A percentile compares a stretch with the other conserved stretches of the same genome.
phyloP scores from a whole-genome alignment of 2,329 filamentous ascomycete genomes.

The Diaporthe caulivora region DNA sequence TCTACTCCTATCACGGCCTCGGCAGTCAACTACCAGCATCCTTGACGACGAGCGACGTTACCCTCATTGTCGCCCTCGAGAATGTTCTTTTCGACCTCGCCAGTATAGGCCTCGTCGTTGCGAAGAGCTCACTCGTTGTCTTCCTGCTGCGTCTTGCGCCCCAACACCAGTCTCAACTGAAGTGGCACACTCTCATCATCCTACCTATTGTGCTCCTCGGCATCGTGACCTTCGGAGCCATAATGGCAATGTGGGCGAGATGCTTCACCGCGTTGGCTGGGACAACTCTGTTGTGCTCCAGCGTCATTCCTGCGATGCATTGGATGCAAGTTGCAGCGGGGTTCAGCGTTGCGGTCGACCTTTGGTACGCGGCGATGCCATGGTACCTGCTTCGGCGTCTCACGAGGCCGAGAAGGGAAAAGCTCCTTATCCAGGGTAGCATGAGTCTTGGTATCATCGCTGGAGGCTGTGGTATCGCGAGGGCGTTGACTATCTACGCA shows the following conservation, averaged over 20 bases:
- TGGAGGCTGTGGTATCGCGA: constrained; percentile 36
- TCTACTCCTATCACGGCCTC: constrained; percentile 39
- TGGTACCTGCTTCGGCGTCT: constrained; percentile 38
- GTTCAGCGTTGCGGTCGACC: constrained; percentile 34
- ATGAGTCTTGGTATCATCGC: constrained; percentile 39
- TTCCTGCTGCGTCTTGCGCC: constrained; percentile 39
- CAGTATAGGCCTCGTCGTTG: constrained; percentile 36
- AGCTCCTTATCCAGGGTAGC: constrained; percentile 36
- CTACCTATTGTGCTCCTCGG: constrained; percentile 39
- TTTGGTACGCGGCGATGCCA: constrained; percentile 38
- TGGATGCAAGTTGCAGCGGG: constrained; percentile 39
- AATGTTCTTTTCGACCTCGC: constrained; percentile 39
- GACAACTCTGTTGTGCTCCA: constrained; percentile 28
- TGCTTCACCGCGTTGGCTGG: constrained; percentile 35
- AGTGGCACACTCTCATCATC: constrained; percentile 35
- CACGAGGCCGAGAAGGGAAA: constrained; percentile 36
- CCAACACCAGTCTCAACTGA: constrained; percentile 34
- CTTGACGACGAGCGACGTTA: constrained; percentile 36
- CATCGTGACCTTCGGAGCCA: constrained; percentile 40
- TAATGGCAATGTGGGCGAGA: constrained; percentile 40
- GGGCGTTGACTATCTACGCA: constrained; percentile 36
- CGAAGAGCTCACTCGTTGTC: constrained; percentile 36
- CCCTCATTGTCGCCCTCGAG: constrained; percentile 35
- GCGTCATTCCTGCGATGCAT: constrained; percentile 32
- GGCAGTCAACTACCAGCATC: constrained; percentile 35